A percentile compares a stretch with the other conserved stretches of the same genome.
Evolutionary conservation across 1,139 yeast species (phyloP).

Genomic region (Pneumocystis jirovecii): DNA sequence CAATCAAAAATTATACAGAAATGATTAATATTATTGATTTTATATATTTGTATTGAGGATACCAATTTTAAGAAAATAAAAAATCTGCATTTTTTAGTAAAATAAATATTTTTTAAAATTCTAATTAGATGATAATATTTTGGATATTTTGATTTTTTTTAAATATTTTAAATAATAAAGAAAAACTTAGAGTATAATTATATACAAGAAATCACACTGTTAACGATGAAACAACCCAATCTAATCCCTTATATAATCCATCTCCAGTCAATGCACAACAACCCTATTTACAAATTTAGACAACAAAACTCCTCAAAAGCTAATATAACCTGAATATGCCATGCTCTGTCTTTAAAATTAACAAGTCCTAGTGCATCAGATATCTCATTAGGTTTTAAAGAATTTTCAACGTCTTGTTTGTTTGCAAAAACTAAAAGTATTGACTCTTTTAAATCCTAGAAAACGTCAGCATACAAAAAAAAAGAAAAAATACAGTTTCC

Average conservation of each 20-base stretch:
- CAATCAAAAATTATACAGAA: no score
- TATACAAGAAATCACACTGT: background rate
- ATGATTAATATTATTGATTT: background rate
- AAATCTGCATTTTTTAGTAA: no score
- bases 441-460: slow-evolving; percentile 65
- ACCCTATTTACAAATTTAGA: background rate
- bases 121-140: background rate
- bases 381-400: slow-evolving; percentile 90
- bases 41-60: background rate
- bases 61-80: background rate
- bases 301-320: background rate
- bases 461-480: background rate
- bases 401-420: slow-evolving; percentile 91
- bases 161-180: background rate
- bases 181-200: background rate
- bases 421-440: slow-evolving; percentile 77
- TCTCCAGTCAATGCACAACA: slow-evolving; percentile 83
- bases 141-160: background rate
- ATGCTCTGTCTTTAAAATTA: slow-evolving; percentile 84
- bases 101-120: no score
- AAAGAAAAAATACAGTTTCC: background rate
- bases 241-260: slow-evolving; percentile 79
- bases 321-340: slow-evolving; percentile 77
- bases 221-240: slow-evolving; percentile 50
- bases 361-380: slow-evolving; percentile 86